Percentiles rank a stretch among this genome's conserved stretches.
These are phyloP conservation scores for Aspergillus sergii DNA, from an alignment of 2,329 filamentous ascomycete genomes.

Conservation along the genomic window DNA sequence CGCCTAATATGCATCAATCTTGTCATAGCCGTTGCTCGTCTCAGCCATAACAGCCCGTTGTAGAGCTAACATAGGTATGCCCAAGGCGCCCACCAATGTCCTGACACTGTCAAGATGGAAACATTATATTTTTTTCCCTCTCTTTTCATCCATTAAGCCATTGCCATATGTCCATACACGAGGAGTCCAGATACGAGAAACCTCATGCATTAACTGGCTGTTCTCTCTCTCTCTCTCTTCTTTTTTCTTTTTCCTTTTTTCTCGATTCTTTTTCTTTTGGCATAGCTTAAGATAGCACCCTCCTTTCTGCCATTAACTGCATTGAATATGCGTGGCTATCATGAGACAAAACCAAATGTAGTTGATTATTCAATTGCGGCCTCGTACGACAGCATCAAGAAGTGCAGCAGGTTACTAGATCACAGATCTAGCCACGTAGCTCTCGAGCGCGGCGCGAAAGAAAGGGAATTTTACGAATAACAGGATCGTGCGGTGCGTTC, in stretches of 20 bases:
- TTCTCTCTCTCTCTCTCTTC: too few relatives aligned
- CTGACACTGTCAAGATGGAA: neutral
- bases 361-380: neutral
- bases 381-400: neutral
- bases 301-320: constrained; percentile 3
- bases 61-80: neutral
- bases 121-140: neutral
- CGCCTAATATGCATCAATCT: constrained; percentile 3
- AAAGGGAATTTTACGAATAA: constrained; percentile 54
- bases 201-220: neutral
- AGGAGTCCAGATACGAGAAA: neutral
- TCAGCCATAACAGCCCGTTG: neutral
- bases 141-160: neutral
- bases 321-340: constrained; percentile 5
- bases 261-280: too few relatives aligned
- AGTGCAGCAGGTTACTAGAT: neutral
- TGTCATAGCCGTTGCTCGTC: neutral
- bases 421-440: constrained; percentile 25
- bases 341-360: constrained; percentile 1
- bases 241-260: too few relatives aligned
- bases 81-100: neutral
- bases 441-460: constrained; percentile 48
- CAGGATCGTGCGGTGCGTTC: constrained; percentile 53
- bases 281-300: neutral
- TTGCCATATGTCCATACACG: neutral